A percentile compares a stretch with the other conserved stretches of the same genome.
Evolutionary conservation across 371 early-diverging fungal genomes (phyloP).

Genomic region (Mortierella sp.): DNA sequence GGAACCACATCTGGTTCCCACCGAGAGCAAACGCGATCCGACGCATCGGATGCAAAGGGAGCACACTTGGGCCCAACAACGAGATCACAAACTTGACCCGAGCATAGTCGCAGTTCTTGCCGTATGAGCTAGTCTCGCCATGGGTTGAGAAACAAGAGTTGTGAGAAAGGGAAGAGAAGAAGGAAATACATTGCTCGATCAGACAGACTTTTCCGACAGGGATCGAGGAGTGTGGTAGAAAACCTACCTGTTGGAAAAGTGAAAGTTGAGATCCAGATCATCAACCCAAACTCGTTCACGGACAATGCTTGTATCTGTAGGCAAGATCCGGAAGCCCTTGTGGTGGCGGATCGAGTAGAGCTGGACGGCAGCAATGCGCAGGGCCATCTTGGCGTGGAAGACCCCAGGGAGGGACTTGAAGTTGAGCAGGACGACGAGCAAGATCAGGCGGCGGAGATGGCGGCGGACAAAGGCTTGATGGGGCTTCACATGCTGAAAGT

Average conservation of each 20-base stretch:
- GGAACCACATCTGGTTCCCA: slow-evolving; percentile 50
- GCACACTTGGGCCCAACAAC: slow-evolving; percentile 44
- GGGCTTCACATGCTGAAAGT: slow-evolving; percentile 48
- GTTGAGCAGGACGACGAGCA: slow-evolving; percentile 44
- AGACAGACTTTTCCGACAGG: neutral
- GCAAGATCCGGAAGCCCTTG: slow-evolving; percentile 41
- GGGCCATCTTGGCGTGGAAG: slow-evolving; percentile 51
- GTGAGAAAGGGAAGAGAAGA: neutral
- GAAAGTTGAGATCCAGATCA: slow-evolving; percentile 51
- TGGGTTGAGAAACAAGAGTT: neutral
- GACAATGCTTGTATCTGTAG: slow-evolving; percentile 47
- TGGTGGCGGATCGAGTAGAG: slow-evolving; percentile 43
- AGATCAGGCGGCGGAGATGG: slow-evolving; percentile 37
- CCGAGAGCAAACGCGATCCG: slow-evolving; percentile 47
- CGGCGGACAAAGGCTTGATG: slow-evolving; percentile 41
- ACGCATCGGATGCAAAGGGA: slow-evolving; percentile 46
- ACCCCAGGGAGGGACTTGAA: slow-evolving; percentile 54
- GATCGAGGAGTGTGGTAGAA: neutral
- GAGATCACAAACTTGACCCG: slow-evolving; percentile 53
- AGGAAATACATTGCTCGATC: neutral
- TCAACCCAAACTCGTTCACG: slow-evolving; percentile 52
- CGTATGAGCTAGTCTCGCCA: slow-evolving; percentile 29
- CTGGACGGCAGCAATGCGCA: slow-evolving; percentile 42
- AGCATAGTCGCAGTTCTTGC: slow-evolving; percentile 52
- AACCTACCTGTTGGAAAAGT: slow-evolving; percentile 51